Percentiles rank a stretch among this genome's conserved stretches.
Conservation (phyloP, 2,329 filamentous ascomycete species). For the Trichophyton verrucosum region DNA sequence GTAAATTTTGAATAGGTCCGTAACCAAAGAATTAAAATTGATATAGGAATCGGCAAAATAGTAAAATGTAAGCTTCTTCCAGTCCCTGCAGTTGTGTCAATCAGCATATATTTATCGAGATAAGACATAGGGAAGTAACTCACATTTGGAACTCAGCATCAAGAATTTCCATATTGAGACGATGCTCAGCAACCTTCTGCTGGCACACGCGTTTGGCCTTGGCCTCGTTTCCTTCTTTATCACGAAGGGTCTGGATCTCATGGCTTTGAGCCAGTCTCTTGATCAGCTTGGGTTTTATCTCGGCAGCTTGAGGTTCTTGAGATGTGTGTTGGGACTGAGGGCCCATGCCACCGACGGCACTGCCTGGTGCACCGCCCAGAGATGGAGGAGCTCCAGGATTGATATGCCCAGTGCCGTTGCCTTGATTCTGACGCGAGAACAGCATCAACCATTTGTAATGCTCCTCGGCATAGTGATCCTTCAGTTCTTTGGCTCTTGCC, state of each 20-base stretch:
- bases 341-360: conserved; percentile 66
- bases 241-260: conserved; percentile 75
- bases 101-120: conserved; percentile 3
- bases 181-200: conserved; percentile 90
- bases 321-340: conserved; percentile 60
- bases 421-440: conserved; percentile 68
- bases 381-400: conserved; percentile 46
- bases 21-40: conserved; percentile 96
- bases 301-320: conserved; percentile 57
- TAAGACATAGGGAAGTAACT: conserved; percentile 30
- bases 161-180: conserved; percentile 94
- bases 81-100: conserved; percentile 54
- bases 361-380: conserved; percentile 52
- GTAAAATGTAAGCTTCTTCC: conserved; percentile 98
- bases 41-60: conserved; percentile 98
- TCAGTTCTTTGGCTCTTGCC: conserved; percentile 74
- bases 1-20: conserved; percentile 97
- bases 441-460: conserved; percentile 99
- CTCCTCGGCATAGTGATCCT: conserved; percentile 84
- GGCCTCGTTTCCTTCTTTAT: conserved; percentile 95
- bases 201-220: conserved; percentile 95
- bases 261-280: conserved; percentile 86
- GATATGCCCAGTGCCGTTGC: conserved; percentile 29
- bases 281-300: conserved; percentile 91
- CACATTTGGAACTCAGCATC: conserved; percentile 98